Evolutionary conservation across 2,329 filamentous ascomycete species (phyloP).

Genomic region (Tolypocladium album): DNA sequence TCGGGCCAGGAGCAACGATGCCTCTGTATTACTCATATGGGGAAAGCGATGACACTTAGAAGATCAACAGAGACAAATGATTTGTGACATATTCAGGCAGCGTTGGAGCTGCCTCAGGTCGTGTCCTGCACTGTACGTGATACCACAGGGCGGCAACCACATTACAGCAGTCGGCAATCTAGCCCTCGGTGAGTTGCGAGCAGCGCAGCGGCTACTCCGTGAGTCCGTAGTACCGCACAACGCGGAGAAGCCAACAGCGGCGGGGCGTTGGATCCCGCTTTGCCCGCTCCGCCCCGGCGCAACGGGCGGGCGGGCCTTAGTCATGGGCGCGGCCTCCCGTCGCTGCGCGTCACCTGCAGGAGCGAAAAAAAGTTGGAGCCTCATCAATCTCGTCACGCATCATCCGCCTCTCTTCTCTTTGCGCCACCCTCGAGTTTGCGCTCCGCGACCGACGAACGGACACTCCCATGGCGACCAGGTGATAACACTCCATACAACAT

Average conservation of each 20-base stretch:
- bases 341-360: background rate
- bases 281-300: background rate
- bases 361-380: constrained; percentile 5
- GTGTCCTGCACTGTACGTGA: no score
- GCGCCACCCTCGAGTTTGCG: background rate
- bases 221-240: no score
- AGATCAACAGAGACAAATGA: no score
- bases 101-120: no score
- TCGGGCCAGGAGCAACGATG: background rate
- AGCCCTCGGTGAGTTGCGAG: no score
- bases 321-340: background rate
- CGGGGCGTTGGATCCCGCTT: background rate
- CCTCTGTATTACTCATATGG: background rate
- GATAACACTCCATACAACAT: background rate
- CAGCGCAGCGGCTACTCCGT: no score
- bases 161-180: no score
- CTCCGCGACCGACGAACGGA: background rate
- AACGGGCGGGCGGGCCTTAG: background rate
- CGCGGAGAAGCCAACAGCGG: no score
- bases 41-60: no score
- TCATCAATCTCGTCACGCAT: background rate
- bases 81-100: no score
- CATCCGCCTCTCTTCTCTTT: background rate
- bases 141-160: no score
- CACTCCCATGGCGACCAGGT: background rate